These are phyloP conservation scores for Candida gorgasii DNA, from an alignment of 805 yeast genomes.

Conservation along the genomic window DNA sequence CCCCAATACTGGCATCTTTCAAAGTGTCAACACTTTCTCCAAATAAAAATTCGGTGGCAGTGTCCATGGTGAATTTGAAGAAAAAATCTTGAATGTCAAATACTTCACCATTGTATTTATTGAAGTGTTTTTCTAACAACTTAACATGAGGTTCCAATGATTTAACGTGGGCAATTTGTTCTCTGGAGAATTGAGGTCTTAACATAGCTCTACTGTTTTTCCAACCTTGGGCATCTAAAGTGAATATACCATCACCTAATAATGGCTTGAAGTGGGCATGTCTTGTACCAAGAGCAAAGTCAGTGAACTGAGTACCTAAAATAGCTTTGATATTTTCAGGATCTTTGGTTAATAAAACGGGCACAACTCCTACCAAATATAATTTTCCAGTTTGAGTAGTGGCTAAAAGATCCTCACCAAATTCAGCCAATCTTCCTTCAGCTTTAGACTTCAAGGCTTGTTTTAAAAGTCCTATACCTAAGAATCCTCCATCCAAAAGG, in stretches of 20 bases:
- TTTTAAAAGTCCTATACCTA: slow-evolving; percentile 10
- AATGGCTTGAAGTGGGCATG: slow-evolving; percentile 32
- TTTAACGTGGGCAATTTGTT: slow-evolving; percentile 36
- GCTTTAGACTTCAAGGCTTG: slow-evolving; percentile 18
- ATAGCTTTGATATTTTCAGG: slow-evolving; percentile 40
- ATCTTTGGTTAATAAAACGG: slow-evolving; percentile 28
- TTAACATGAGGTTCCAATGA: slow-evolving; percentile 34
- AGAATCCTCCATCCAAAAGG: slow-evolving; percentile 3
- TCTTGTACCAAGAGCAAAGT: slow-evolving; percentile 34
- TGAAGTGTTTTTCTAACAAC: slow-evolving; percentile 26
- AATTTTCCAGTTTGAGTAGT: slow-evolving; percentile 17
- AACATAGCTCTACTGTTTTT: slow-evolving; percentile 37
- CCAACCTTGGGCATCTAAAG: slow-evolving; percentile 42
- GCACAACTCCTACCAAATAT: slow-evolving; percentile 21
- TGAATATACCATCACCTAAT: slow-evolving; percentile 40
- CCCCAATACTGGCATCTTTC: slow-evolving; percentile 28
- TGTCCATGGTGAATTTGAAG: slow-evolving; percentile 38
- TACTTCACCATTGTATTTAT: slow-evolving; percentile 21
- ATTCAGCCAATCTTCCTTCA: slow-evolving; percentile 27
- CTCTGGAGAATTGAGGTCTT: slow-evolving; percentile 41
- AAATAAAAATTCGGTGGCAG: slow-evolving; percentile 43
- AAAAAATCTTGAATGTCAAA: slow-evolving; percentile 37
- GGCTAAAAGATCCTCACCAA: slow-evolving; percentile 14
- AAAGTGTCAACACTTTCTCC: slow-evolving; percentile 37
- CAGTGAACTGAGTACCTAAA: slow-evolving; percentile 39